A percentile compares a stretch with the other conserved stretches of the same genome.
These are phyloP conservation scores for Citrus medica DNA, from an alignment of 345 rosid species.

Conservation along the genomic window DNA sequence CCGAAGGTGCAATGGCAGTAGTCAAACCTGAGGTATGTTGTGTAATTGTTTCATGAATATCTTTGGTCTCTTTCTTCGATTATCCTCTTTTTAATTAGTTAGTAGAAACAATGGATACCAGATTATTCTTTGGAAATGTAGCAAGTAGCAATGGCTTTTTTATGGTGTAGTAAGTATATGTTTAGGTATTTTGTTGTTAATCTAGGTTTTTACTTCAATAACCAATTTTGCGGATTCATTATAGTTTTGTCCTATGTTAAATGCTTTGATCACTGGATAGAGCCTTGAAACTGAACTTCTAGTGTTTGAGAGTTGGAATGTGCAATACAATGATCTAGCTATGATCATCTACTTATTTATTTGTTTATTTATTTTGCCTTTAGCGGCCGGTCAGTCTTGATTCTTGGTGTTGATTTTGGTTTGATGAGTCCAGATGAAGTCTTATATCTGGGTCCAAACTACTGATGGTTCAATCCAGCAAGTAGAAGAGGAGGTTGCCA, in stretches of 20 bases:
- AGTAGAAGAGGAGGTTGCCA: constrained; percentile 79
- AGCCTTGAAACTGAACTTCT: neutral
- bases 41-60: neutral
- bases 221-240: neutral
- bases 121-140: neutral
- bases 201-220: neutral
- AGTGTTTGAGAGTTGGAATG: neutral
- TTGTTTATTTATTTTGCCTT: neutral
- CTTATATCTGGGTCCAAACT: constrained; percentile 71
- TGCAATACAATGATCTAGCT: neutral
- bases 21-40: constrained; percentile 56
- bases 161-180: neutral
- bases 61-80: neutral
- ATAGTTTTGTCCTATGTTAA: neutral
- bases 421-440: constrained; percentile 45
- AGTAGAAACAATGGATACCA: neutral
- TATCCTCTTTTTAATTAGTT: neutral
- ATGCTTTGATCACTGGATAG: neutral
- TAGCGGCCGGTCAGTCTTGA: neutral
- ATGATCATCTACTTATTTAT: neutral
- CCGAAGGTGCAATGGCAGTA: constrained; percentile 49
- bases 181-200: neutral
- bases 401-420: neutral
- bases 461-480: constrained; percentile 70
- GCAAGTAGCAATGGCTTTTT: neutral